Percentiles rank a stretch among this genome's conserved stretches.
Evolutionary conservation across 257 asterid species (phyloP).

Genomic region (Eustoma russellianum): DNA sequence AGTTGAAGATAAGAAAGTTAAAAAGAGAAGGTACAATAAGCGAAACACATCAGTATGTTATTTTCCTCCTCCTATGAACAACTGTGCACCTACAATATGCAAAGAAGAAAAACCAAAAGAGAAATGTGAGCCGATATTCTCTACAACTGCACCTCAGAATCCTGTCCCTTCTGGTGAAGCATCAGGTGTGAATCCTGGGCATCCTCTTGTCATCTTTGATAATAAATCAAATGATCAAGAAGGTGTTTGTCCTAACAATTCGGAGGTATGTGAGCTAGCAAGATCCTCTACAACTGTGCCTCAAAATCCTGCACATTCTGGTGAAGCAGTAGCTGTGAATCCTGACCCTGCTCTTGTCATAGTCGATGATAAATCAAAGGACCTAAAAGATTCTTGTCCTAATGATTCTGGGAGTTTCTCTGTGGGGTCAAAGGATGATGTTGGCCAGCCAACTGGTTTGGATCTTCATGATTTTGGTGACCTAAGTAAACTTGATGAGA

Average conservation of each 20-base stretch:
- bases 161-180: not conserved
- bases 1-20: not conserved
- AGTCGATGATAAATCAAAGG: not conserved
- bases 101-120: not conserved
- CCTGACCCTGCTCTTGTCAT: not conserved
- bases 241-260: not conserved
- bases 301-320: not conserved
- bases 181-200: not conserved
- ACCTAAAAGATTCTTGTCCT: not conserved
- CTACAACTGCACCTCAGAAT: no score
- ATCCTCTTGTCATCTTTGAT: not conserved
- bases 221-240: not conserved
- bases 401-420: not conserved
- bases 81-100: no score
- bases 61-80: not conserved
- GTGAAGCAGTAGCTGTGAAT: not conserved
- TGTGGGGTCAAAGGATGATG: not conserved
- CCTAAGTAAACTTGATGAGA: not conserved
- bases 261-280: not conserved
- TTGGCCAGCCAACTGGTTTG: not conserved
- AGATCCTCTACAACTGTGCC: no score
- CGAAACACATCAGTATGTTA: not conserved
- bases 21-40: not conserved
- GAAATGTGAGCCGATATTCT: not conserved
- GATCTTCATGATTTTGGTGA: not conserved